Base-by-base conservation (phyloP, 1,284 basidiomycete species). In the Naganishia cerealis region DNA sequence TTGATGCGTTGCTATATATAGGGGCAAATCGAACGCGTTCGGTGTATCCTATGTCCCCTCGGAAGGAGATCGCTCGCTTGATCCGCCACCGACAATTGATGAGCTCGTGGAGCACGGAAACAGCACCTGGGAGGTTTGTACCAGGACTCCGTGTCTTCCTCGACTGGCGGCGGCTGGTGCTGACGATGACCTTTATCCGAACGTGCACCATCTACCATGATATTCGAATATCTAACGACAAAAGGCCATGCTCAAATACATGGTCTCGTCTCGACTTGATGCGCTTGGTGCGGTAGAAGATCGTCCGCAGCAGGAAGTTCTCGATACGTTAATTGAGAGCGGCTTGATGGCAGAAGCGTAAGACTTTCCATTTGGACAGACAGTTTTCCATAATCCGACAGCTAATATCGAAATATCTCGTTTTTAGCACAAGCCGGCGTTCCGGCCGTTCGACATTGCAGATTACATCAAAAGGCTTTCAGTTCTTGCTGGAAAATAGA, bases 391-490 rank as follows among this genome's bases (percentile, higher is more conserved):
- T 7, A 57, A 67, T 42, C 53, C 58, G 48, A 48, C 13, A 39
- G 21, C 61, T n/a, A 33, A 33, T 33, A 6, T 33, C 29, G 29
- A 33, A 33, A 33, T 33, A 33, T 54, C 24, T 55, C 42, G 39
- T 26, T 57, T 12, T 39, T 53, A 53, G 24, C 33, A 57, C 63
- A 50, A 66, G 71, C 71, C 48, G 55, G 62, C 48, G 73, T 73
- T 52, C 55, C 50, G 18, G 59, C 29, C 43, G 61, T 36, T 68
- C 15, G 67, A 66, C 1, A 72, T 84, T 77, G 66, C 88, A 89
- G 72, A 99, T 99, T 79, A 98, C 94, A 13, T 96, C 94, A 13
- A 85, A 88, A 52, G 96, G 96, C 12, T 99, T 99, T 78, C 95
- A 98, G 76, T 99, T 99, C 78, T 85, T 99, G 65, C 85, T 99